phyloP scores from a whole-genome alignment of 2,329 filamentous ascomycete species.

The Talaromyces atroroseus region DNA sequence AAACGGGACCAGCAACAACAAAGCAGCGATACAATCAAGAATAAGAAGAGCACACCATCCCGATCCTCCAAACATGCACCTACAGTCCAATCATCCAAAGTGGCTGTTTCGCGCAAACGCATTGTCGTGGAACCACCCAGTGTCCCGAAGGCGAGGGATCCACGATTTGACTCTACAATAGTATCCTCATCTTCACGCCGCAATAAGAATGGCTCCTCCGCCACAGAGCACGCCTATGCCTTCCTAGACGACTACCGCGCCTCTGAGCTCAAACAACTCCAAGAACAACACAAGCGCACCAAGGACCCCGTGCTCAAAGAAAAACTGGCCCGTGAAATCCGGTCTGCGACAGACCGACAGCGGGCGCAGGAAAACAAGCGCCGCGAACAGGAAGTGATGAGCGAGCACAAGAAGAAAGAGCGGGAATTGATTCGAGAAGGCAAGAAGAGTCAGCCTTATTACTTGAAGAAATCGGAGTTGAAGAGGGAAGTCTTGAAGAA shows the following conservation, averaged over 20 bases:
- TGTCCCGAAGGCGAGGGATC: conserved; percentile 67
- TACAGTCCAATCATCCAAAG: conserved; percentile 72
- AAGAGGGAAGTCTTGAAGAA: conserved; percentile 79
- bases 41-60: conserved; percentile 20
- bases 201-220: conserved; percentile 28
- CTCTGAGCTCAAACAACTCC: conserved; percentile 73
- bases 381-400: conserved; percentile 62
- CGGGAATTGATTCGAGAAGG: conserved; percentile 79
- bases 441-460: conserved; percentile 75
- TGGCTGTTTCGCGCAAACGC: conserved; percentile 74
- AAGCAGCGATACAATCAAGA: not conserved
- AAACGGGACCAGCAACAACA: conserved; percentile 21
- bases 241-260: conserved; percentile 85
- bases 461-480: conserved; percentile 84
- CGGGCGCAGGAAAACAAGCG: conserved; percentile 67
- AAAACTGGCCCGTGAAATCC: conserved; percentile 64
- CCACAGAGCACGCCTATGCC: conserved; percentile 68
- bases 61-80: conserved; percentile 84
- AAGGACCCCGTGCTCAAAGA: conserved; percentile 64
- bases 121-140: conserved; percentile 58
- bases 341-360: conserved; percentile 72
- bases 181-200: conserved; percentile 23
- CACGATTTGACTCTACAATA: conserved; percentile 71
- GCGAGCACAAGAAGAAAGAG: conserved; percentile 74
- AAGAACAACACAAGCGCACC: conserved; percentile 59